A percentile compares a stretch with the other conserved stretches of the same genome.
phyloP scores from a whole-genome alignment of 305 asterid species.

The Fraxinus floribunda region DNA sequence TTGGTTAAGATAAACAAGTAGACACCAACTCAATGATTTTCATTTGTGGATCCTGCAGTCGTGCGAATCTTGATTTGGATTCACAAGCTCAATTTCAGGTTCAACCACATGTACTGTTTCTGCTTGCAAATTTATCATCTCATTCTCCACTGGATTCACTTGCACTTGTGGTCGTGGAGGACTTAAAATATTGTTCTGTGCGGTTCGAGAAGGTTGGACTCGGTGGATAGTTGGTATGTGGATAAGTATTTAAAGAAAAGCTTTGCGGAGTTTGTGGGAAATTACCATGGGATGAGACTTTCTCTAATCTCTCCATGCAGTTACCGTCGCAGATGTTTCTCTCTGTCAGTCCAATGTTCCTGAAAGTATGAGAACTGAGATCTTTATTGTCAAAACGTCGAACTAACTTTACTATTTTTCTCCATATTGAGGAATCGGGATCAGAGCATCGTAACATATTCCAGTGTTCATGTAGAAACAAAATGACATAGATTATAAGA shows the following conservation, averaged over 20 bases:
- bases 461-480: slow-evolving; percentile 30
- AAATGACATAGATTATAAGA: slow-evolving; percentile 19
- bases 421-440: slow-evolving; percentile 24
- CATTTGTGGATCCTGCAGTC: background rate
- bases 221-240: background rate
- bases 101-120: background rate
- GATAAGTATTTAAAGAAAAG: background rate
- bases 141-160: slow-evolving; percentile 15
- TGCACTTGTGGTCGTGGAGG: background rate
- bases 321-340: background rate
- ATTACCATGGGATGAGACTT: background rate
- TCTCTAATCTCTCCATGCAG: background rate
- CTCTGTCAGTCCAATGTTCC: background rate
- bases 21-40: background rate
- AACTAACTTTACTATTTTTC: slow-evolving; percentile 21
- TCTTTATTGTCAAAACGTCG: slow-evolving; percentile 30
- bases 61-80: background rate
- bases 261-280: background rate
- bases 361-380: slow-evolving; percentile 16
- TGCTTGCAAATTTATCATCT: background rate
- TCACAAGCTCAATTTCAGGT: slow-evolving; percentile 15
- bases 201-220: background rate
- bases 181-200: background rate
- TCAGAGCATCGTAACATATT: background rate
- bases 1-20: background rate